These are phyloP conservation scores for Hyaloscypha bicolor DNA, from an alignment of 495 filamentous ascomycete genomes.

Conservation along the genomic window DNA sequence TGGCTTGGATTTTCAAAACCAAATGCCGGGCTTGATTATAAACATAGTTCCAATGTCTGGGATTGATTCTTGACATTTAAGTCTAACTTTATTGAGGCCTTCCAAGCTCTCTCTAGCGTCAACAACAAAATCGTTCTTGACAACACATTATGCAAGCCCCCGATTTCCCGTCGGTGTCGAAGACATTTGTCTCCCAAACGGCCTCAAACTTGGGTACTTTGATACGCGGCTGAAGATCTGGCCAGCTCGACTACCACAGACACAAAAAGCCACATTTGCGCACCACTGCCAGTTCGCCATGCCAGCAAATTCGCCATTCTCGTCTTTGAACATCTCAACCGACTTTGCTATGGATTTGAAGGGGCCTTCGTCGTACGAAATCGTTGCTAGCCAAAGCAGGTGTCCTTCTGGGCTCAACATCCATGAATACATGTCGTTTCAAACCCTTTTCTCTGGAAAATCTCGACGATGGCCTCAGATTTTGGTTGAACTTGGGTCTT, in stretches of 20 bases:
- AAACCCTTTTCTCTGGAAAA: conserved; percentile 48
- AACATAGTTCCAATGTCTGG: too few species aligned
- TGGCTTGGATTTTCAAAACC: too few species aligned
- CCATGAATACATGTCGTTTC: conserved; percentile 54
- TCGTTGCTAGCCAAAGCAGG: conserved; percentile 53
- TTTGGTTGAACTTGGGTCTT: conserved; percentile 51
- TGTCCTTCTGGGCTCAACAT: conserved; percentile 48
- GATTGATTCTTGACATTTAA: too few species aligned
- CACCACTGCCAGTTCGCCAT: too few species aligned
- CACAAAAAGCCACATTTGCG: too few species aligned
- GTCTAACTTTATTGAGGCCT: too few species aligned
- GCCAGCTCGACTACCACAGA: too few species aligned
- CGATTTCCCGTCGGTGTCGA: conserved; percentile 35
- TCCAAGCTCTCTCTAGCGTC: conserved; percentile 45
- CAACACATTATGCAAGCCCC: conserved; percentile 37
- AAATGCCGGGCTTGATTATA: too few species aligned
- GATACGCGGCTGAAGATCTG: too few species aligned
- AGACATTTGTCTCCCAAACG: conserved; percentile 33
- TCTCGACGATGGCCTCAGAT: conserved; percentile 50
- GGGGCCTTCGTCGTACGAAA: conserved; percentile 55
- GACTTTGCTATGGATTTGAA: too few species aligned
- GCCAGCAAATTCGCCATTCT: conserved; percentile 25
- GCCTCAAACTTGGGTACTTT: conserved; percentile 37
- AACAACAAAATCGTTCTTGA: conserved; percentile 39
- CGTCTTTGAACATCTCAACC: conserved; percentile 24